Base-by-base conservation (phyloP, 768 basidiomycete species). In the Chiua virens region DNA sequence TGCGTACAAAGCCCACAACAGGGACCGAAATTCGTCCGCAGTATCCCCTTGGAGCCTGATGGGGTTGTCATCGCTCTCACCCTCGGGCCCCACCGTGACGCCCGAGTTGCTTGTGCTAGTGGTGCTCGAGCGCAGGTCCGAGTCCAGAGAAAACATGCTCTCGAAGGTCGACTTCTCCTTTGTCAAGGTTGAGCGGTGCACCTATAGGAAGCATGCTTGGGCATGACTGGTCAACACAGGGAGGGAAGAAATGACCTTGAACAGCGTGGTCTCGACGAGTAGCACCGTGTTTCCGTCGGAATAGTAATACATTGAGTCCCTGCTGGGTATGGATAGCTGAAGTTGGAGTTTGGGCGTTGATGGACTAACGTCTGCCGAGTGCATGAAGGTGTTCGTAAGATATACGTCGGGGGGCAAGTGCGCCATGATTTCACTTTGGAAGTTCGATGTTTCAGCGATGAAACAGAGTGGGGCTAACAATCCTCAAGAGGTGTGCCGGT, bases 1-100 rank as follows among this genome's bases (percentile, higher is more conserved):
- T 0, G 77, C 74, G 56, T 81, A 76, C 41, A 80, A 59, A 4
- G 76, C 73, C 79, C 80, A 82, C 32, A 82, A 64, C 35, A 84
- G 70, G 4, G 78, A 79, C 11, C 77, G 70, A 56, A 81, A 80
- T 42, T 79, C 75, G 39, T 76, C 75, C 21, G 72, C 73, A 7
- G 72, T 72, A 52, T 82, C 80, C 7, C 71, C 71, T 35, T 72
- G 74, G 30, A 82, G 68, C 27, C 68, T 61, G 34, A 81, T 78
- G 3, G 79, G 81, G 35, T 74, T 72, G 54, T 76, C 75, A 63
- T 82, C 81, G 59, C 70, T 72, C 48, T 68, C 67, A 3, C 80
- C 81, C 54, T 82, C 81, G 18, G 71, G 58, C 14, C 65, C 64
- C 34, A 67, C 61, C 8, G 65, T 63, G 54, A 67, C 66, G 54